These are phyloP conservation scores for Hexamita inflata DNA, from an alignment of 208 protist species.

Conservation along the genomic window DNA sequence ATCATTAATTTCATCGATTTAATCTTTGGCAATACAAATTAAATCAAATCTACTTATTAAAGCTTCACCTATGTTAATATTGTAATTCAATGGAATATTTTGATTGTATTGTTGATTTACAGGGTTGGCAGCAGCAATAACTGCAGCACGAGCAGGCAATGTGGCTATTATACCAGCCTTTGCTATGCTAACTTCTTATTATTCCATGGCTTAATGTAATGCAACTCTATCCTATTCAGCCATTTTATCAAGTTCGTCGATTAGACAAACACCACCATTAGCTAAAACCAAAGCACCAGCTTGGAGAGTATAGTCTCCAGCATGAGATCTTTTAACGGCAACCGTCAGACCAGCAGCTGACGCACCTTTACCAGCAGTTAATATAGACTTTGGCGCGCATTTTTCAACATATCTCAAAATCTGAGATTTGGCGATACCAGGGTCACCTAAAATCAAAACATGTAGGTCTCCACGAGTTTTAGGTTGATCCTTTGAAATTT, in stretches of 20 bases:
- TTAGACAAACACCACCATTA: constrained; percentile 53
- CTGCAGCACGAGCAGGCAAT: constrained; percentile 68
- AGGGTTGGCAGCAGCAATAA: constrained; percentile 97
- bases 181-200: constrained; percentile 97
- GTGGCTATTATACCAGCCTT: constrained; percentile 95
- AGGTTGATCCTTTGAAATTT: background rate
- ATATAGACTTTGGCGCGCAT: constrained; percentile 85
- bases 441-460: constrained; percentile 4
- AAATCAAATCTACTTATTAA: constrained; percentile 33
- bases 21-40: constrained; percentile 23
- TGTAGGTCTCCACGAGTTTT: constrained; percentile 7
- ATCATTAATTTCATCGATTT: constrained; percentile 1
- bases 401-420: constrained; percentile 93
- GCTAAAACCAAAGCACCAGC: constrained; percentile 44
- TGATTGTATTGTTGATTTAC: constrained; percentile 52
- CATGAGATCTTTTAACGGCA: constrained; percentile 83
- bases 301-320: constrained; percentile 89
- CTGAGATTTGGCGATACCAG: constrained; percentile 92
- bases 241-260: constrained; percentile 99
- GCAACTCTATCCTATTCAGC: constrained; percentile 67
- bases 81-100: background rate
- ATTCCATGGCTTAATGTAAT: constrained; percentile 63
- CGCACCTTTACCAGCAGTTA: constrained; percentile 91
- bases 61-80: constrained; percentile 25
- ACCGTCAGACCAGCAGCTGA: constrained; percentile 95